phyloP scores from a whole-genome alignment of 2,329 filamentous ascomycete species.

The Bipolaris cookei region DNA sequence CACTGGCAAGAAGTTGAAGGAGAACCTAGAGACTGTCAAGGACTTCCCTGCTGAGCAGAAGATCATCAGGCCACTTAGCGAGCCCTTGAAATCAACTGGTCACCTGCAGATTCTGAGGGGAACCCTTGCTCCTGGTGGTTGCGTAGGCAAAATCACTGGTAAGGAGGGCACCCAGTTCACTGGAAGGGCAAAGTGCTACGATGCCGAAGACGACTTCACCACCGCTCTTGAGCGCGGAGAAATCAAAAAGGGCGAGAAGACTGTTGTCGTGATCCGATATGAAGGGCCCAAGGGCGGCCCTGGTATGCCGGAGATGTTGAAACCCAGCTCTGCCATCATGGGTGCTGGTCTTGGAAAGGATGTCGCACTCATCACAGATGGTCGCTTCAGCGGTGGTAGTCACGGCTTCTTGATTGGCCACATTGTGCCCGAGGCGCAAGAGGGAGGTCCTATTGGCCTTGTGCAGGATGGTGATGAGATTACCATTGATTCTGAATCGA shows the following conservation, averaged over 20 bases:
- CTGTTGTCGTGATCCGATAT: slow-evolving; percentile 77
- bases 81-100: slow-evolving; percentile 73
- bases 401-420: slow-evolving; percentile 90
- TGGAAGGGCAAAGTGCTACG: slow-evolving; percentile 73
- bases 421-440: slow-evolving; percentile 85
- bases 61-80: slow-evolving; percentile 71
- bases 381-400: slow-evolving; percentile 78
- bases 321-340: slow-evolving; percentile 75
- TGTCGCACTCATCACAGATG: slow-evolving; percentile 75
- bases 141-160: slow-evolving; percentile 77
- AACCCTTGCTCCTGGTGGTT: slow-evolving; percentile 71
- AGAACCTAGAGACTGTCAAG: slow-evolving; percentile 61
- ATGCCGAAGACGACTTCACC: slow-evolving; percentile 73
- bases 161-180: slow-evolving; percentile 73
- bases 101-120: slow-evolving; percentile 77
- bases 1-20: slow-evolving; percentile 57
- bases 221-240: slow-evolving; percentile 69
- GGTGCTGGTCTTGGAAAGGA: slow-evolving; percentile 74
- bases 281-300: slow-evolving; percentile 76
- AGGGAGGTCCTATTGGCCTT: slow-evolving; percentile 82
- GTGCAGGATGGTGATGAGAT: slow-evolving; percentile 82
- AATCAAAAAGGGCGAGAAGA: slow-evolving; percentile 78
- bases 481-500: slow-evolving; percentile 80
- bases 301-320: slow-evolving; percentile 78
- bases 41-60: slow-evolving; percentile 72